Base-by-base conservation (phyloP, 306 rosid species). In the Trifolium dubium region DNA sequence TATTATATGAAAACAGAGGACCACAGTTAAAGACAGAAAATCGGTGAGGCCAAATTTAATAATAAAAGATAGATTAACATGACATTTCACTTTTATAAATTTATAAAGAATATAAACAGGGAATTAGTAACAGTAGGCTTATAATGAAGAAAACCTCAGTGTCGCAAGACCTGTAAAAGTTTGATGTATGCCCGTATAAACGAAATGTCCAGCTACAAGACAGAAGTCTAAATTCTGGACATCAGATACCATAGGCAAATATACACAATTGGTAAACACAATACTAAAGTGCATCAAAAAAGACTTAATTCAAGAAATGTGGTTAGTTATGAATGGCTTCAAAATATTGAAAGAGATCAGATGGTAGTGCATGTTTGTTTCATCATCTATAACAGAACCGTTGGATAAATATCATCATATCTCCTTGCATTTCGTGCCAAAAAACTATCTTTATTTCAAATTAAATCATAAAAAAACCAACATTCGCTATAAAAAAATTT, bases 341-440 rank as follows among this genome's bases (percentile, higher is more conserved):
- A 44, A 11, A 44, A 12, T 4, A 13, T 44, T 60, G 67, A 5
- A 37, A 64, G 76, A 78, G 98, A 88, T 88, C 90, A 89, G 96
- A 89, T 88, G 93, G 93, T 89, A 86, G 92, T 88, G 98, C 96
- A 93, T 89, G 97, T 85, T 49, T 15, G 5, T 64, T 77, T 93
- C 92, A 88, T 89, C 96, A 91, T 72, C 79, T 56, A 78, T 7
- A 64, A 71, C 94, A 93, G 94, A 80, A 76, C 43, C 14, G 46
- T 30, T 75, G 89, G 93, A 79, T 89, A 79, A 37, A 49, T 15
- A 86, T 85, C 97, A 78, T 91, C 92, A 91, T 69, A 30, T 83
- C 91, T 62, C 70, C n/a, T 69, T 41, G 80, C 86, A 58, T 28
- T 12, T 29, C 18, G 29, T 10, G 1, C 0, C 29, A 11, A 3